Evolutionary conservation across 116 monocot species (phyloP).

Genomic region (Thalassia testudinum): DNA sequence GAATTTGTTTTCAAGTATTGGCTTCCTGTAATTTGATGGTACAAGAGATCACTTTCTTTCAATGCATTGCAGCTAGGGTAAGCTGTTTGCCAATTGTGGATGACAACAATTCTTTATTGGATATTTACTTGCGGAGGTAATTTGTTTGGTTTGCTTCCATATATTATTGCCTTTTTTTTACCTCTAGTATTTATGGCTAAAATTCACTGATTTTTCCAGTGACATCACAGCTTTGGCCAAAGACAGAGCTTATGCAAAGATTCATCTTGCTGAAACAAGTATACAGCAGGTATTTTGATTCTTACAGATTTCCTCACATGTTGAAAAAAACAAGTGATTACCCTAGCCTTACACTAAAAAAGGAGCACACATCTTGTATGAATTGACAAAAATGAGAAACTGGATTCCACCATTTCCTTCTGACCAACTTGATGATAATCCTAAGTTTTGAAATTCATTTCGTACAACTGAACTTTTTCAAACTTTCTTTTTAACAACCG

Average conservation of each 20-base stretch:
- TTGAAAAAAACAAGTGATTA: too few relatives aligned
- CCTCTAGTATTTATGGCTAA: not conserved
- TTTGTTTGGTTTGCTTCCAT: not conserved
- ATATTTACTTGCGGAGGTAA: constrained; percentile 81
- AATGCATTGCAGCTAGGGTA: constrained; percentile 22
- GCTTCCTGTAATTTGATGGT: too few relatives aligned
- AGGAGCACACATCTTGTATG: too few relatives aligned
- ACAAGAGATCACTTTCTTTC: too few relatives aligned
- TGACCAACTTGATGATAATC: too few relatives aligned
- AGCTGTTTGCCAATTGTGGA: constrained; percentile 87
- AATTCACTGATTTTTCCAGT: constrained; percentile 14
- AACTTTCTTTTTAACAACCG: too few relatives aligned
- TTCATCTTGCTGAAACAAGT: constrained; percentile 77
- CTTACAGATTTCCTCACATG: not conserved
- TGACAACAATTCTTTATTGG: constrained; percentile 63
- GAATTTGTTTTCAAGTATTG: too few relatives aligned
- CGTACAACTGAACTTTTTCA: too few relatives aligned
- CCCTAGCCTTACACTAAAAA: too few relatives aligned
- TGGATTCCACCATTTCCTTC: too few relatives aligned
- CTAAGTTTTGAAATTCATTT: too few relatives aligned
- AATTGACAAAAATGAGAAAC: too few relatives aligned
- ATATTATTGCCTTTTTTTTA: not conserved
- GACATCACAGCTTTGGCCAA: constrained; percentile 91
- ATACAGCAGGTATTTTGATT: constrained; percentile 49
- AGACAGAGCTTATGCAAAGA: constrained; percentile 71